Evolutionary conservation across 352 stramenopile genomes (phyloP).

Genomic region (Albugo laibachii): DNA sequence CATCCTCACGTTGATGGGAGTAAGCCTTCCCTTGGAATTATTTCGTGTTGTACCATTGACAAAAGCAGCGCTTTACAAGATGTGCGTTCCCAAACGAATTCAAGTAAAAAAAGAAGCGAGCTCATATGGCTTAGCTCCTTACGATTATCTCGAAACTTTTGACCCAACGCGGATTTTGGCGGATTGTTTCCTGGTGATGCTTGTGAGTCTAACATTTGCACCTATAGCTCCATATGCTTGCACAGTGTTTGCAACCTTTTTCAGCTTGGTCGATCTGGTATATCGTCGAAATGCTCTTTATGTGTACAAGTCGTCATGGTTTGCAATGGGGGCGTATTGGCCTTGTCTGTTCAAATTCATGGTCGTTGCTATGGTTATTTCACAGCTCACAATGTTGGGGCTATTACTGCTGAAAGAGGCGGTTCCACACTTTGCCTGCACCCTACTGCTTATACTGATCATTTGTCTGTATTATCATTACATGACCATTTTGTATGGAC

Average conservation of each 20-base stretch:
- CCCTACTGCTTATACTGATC: constrained; percentile 12
- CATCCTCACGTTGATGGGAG: constrained; percentile 42
- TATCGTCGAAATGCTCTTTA: constrained; percentile 50
- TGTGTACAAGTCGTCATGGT: constrained; percentile 34
- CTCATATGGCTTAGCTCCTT: constrained; percentile 14
- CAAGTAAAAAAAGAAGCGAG: constrained; percentile 21
- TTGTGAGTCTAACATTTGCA: constrained; percentile 56
- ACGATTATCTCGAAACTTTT: constrained; percentile 8
- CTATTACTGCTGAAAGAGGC: constrained; percentile 63
- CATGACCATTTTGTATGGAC: no score
- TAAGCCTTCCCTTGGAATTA: constrained; percentile 38
- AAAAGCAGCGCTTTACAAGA: constrained; percentile 21
- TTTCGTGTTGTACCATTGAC: constrained; percentile 33
- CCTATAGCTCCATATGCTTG: constrained; percentile 56
- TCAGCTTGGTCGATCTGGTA: constrained; percentile 37
- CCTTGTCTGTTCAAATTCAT: constrained; percentile 55
- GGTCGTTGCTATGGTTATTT: constrained; percentile 47
- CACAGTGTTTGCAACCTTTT: constrained; percentile 56
- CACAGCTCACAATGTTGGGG: constrained; percentile 54
- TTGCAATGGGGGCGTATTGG: constrained; percentile 50
- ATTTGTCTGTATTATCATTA: no score
- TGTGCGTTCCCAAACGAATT: constrained; percentile 42
- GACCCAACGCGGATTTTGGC: constrained; percentile 35
- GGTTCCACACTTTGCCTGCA: constrained; percentile 6
- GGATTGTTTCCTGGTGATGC: constrained; percentile 40